Base-by-base conservation (phyloP, 176 grass and related monocot species). In the Musa itinerans region DNA sequence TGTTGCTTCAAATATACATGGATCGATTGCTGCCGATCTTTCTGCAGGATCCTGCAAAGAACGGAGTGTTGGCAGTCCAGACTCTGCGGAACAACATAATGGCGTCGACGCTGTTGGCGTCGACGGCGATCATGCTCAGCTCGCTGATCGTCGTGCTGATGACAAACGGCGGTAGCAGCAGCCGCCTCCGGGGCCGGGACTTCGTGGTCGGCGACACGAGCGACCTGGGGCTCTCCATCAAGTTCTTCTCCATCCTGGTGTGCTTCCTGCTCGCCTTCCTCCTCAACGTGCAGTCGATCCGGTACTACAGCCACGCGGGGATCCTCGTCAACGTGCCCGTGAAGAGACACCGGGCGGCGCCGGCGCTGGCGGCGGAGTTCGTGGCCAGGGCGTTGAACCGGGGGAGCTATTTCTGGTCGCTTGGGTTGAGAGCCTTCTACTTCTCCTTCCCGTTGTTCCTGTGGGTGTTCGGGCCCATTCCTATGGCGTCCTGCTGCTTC, bases 71-170 rank as follows among this genome's bases (percentile, higher is more conserved):
- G 76, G 87, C 85, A 2, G 93, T 96, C 53, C 89, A 96, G 79
- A 96, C 93, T 61, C 78, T 96, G 72, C 83, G 93, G 15, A 96
- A 96, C 83, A 92, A 73, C 81, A 96, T 96, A 79, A 96, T 96
- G 93, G 93, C 93, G 13, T 96, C 87, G 63, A 90, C 93, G 51
- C 76, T 96, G 26, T 78, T 96, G 2, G 93, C 89, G 0, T 90
- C 93, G 20, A 89, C 86, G 1, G 89, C 93, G 17, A 92, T 92
- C 71, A 85, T 81, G 14, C 89, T 96, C 49, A 86, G 89, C 83
- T 89, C 93, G 9, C 69, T 96, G 70, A 88, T 96, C 53, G 83
- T 85, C 21, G 77, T 76, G 9, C 75, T 96, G 81, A 92, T 96
- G 87, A 84, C 85, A 1, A 22, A 22, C 13, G 10, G 53, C 53